phyloP scores from a whole-genome alignment of 345 rosid genomes.

The Eucalyptus sideroxylon region DNA sequence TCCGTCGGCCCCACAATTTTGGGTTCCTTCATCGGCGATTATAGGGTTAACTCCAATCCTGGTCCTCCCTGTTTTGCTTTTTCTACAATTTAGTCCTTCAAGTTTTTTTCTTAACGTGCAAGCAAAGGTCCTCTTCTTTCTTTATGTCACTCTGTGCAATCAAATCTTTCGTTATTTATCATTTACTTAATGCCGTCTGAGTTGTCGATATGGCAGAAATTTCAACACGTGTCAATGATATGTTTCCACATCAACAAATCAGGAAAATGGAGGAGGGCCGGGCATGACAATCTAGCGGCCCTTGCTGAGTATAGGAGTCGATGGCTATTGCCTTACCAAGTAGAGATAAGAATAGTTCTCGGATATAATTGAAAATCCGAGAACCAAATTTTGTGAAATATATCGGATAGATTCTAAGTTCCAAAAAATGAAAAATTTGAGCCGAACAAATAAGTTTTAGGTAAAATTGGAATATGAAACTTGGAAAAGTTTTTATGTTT shows the following conservation, averaged over 20 bases:
- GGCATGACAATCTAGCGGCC: too few species aligned
- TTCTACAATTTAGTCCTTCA: background rate
- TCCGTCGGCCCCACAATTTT: background rate
- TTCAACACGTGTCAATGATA: background rate
- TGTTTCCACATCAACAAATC: background rate
- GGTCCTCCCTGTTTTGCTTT: background rate
- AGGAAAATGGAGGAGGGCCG: background rate
- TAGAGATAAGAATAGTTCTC: too few species aligned
- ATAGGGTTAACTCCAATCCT: background rate
- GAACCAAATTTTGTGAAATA: too few species aligned
- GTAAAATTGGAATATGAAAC: too few species aligned
- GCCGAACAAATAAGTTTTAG: rapidly evolving
- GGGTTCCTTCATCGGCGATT: background rate
- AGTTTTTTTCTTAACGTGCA: background rate
- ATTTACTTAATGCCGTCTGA: background rate
- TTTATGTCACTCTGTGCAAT: background rate
- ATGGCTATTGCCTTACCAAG: too few species aligned
- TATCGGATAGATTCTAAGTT: rapidly evolving
- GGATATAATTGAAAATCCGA: too few species aligned
- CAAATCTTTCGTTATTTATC: background rate
- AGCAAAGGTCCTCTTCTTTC: too few species aligned
- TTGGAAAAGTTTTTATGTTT: too few species aligned
- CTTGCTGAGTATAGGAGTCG: too few species aligned
- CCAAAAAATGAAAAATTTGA: rapidly evolving
- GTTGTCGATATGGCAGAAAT: background rate